phyloP scores from a whole-genome alignment of 2,329 filamentous ascomycete species.

The Byssochlamys sp. region DNA sequence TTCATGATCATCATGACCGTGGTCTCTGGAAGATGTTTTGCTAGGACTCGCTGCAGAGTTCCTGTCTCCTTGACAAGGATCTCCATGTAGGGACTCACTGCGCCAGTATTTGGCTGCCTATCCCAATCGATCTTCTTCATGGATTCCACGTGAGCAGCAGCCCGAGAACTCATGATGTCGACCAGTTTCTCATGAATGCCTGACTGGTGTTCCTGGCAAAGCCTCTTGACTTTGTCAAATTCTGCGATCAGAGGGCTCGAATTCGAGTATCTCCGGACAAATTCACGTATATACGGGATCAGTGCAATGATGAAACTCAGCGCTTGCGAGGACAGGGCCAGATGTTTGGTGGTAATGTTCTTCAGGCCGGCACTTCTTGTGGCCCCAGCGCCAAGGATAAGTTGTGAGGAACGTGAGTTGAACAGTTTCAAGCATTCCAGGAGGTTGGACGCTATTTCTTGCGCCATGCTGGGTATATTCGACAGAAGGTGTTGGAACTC shows the following conservation, averaged over 20 bases:
- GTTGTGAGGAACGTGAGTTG: constrained; percentile 90
- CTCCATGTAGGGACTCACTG: constrained; percentile 69
- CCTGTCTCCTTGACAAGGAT: constrained; percentile 76
- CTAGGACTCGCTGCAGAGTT: constrained; percentile 72
- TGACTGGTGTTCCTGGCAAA: constrained; percentile 80
- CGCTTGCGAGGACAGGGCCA: constrained; percentile 82
- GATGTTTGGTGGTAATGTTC: constrained; percentile 91
- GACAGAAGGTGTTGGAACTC: constrained; percentile 73
- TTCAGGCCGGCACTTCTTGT: constrained; percentile 80
- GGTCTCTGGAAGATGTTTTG: constrained; percentile 67
- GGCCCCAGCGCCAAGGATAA: constrained; percentile 89
- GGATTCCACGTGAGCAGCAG: constrained; percentile 61
- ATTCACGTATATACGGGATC: constrained; percentile 83
- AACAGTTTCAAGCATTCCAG: constrained; percentile 84
- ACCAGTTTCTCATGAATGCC: constrained; percentile 87
- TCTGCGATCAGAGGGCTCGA: constrained; percentile 59
- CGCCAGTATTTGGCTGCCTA: constrained; percentile 32
- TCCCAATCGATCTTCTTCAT: constrained; percentile 73
- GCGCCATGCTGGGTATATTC: constrained; percentile 78
- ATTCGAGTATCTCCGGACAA: constrained; percentile 64
- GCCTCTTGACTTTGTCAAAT: constrained; percentile 75
- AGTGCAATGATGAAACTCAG: constrained; percentile 78
- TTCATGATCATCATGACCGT: constrained; percentile 75
- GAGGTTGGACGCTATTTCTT: constrained; percentile 68
- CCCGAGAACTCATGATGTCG: constrained; percentile 78